These are phyloP conservation scores for Cutaneotrichosporon dermatis DNA, from an alignment of 1,284 basidiomycete species.

Conservation along the genomic window DNA sequence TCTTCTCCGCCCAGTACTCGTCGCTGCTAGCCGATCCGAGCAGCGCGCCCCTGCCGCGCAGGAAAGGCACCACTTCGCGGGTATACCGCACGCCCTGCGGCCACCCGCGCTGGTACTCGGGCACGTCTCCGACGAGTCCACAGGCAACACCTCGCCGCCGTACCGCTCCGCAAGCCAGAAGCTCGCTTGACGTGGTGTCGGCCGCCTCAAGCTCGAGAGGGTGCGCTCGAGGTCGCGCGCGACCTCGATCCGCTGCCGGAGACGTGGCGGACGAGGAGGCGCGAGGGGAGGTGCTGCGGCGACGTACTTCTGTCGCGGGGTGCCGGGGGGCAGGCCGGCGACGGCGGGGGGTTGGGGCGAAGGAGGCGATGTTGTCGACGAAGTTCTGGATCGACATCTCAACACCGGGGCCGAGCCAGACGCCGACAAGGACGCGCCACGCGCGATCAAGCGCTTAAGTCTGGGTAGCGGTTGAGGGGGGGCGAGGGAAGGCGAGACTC, in stretches of 20 bases:
- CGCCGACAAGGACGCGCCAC: conserved; percentile 83
- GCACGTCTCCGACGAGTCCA: conserved; percentile 19
- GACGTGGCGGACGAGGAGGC: conserved; percentile 78
- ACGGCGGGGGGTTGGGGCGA: conserved; percentile 41
- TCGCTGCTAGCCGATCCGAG: conserved; percentile 23
- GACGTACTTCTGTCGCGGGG: conserved; percentile 31
- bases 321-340: conserved; percentile 33
- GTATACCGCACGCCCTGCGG: conserved; percentile 35
- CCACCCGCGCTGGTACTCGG: conserved; percentile 32
- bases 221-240: conserved; percentile 65
- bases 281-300: conserved; percentile 61
- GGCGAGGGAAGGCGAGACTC: conserved; percentile 33
- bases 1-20: conserved; percentile 31
- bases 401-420: conserved; percentile 77
- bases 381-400: conserved; percentile 77
- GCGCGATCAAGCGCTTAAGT: conserved; percentile 71
- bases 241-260: conserved; percentile 72
- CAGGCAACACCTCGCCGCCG: conserved; percentile 32
- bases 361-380: conserved; percentile 32
- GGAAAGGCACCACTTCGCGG: conserved; percentile 43
- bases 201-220: conserved; percentile 61
- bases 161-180: conserved; percentile 45
- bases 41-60: conserved; percentile 41
- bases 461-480: conserved; percentile 19
- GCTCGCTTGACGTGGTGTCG: conserved; percentile 34